phyloP scores from a whole-genome alignment of 2,329 filamentous ascomycete genomes.

The Mycosphaerelloides madeirae region DNA sequence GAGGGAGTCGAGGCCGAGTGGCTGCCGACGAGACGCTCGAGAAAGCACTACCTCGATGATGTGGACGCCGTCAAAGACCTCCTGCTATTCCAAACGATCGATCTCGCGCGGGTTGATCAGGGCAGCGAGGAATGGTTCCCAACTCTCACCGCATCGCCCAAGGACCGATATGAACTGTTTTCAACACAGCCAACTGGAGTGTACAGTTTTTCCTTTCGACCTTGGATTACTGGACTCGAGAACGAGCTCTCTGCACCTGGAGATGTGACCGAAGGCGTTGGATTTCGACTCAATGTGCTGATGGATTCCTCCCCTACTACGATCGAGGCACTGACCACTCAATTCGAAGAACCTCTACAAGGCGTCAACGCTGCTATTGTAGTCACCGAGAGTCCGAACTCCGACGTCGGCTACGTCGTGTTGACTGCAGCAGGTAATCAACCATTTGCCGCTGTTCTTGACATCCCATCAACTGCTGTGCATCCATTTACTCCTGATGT shows the following conservation, averaged over 20 bases:
- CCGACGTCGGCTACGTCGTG: conserved; percentile 57
- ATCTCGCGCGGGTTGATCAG: conserved; percentile 23
- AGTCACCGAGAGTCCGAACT: conserved; percentile 43
- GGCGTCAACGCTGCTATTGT: conserved; percentile 44
- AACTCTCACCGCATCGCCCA: conserved; percentile 52
- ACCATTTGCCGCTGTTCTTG: conserved; percentile 46
- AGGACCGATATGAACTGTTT: conserved; percentile 56
- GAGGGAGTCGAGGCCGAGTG: conserved; percentile 60
- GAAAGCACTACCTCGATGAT: conserved; percentile 24
- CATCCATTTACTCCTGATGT: conserved; percentile 36
- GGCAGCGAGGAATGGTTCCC: conserved; percentile 39
- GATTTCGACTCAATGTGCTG: conserved; percentile 54
- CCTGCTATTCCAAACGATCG: conserved; percentile 41
- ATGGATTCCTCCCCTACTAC: conserved; percentile 48
- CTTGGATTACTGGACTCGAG: conserved; percentile 55
- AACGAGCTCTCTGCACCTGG: conserved; percentile 46
- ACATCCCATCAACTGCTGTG: conserved; percentile 55
- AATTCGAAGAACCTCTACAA: conserved; percentile 23
- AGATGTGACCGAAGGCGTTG: conserved; percentile 45
- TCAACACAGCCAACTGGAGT: conserved; percentile 53
- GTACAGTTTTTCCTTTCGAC: conserved; percentile 51
- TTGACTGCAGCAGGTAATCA: conserved; percentile 35
- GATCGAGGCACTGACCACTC: conserved; percentile 41
- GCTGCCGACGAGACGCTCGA: conserved; percentile 46
- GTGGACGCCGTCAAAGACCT: conserved; percentile 25